Conservation (phyloP, 2,329 filamentous ascomycete species). For the Zasmidium angulare region DNA sequence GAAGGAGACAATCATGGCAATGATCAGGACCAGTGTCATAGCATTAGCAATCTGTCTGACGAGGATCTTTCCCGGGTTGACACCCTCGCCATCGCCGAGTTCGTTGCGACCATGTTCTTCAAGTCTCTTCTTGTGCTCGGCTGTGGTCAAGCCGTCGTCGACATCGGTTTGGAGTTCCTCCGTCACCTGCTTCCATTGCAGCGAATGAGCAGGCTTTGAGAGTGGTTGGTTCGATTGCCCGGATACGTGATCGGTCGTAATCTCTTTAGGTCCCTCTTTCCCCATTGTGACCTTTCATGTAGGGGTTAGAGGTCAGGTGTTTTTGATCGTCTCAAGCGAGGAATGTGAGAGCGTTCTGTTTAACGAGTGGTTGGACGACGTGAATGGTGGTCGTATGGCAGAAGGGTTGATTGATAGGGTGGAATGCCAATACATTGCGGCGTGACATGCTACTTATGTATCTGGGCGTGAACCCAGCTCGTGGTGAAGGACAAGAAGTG, state of each 20-base stretch:
- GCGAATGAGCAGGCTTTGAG: constrained; percentile 62
- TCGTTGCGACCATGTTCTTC: constrained; percentile 67
- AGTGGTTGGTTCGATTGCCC: constrained; percentile 51
- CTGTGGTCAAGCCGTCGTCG: constrained; percentile 65
- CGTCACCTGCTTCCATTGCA: constrained; percentile 55
- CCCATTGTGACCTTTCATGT: constrained; percentile 40
- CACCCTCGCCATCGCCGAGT: constrained; percentile 65
- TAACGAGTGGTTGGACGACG: no score
- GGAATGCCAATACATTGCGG: constrained; percentile 5
- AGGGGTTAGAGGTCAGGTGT: background rate
- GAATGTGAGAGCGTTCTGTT: no score
- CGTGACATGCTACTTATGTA: constrained; percentile 13
- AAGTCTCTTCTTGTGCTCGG: constrained; percentile 60
- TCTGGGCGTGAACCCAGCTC: background rate
- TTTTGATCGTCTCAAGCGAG: background rate
- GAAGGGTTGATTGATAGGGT: background rate
- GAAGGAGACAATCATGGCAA: constrained; percentile 51
- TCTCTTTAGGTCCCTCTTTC: constrained; percentile 20
- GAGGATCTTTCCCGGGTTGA: constrained; percentile 70
- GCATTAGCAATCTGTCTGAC: constrained; percentile 73
- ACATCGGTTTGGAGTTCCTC: constrained; percentile 61
- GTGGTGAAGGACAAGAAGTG: constrained; percentile 16
- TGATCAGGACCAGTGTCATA: constrained; percentile 65
- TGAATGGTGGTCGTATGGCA: background rate
- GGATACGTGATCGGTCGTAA: constrained; percentile 29